Evolutionary conservation across 1,284 basidiomycete species (phyloP).

Genomic region (Microbotryum silenes-acaulis): DNA sequence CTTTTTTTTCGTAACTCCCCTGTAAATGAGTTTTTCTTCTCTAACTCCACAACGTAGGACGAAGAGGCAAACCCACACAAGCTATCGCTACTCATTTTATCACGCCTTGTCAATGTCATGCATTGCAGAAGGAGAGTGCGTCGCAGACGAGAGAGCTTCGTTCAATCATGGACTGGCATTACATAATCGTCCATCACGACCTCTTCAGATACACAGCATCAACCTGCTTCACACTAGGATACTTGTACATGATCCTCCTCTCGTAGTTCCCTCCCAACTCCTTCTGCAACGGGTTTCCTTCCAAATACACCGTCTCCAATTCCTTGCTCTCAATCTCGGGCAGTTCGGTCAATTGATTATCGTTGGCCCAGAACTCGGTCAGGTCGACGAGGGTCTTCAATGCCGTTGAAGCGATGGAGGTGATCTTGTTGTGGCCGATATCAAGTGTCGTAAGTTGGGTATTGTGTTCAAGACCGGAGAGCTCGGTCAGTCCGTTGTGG

Average conservation of each 20-base stretch:
- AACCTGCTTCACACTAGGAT: constrained; percentile 86
- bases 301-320: constrained; percentile 85
- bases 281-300: constrained; percentile 84
- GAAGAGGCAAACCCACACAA: no score
- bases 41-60: no score
- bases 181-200: neutral
- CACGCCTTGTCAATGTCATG: no score
- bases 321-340: constrained; percentile 45
- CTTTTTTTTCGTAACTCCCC: neutral
- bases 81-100: no score
- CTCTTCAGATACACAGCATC: constrained; percentile 73
- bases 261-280: constrained; percentile 69
- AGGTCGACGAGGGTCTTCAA: constrained; percentile 65
- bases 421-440: constrained; percentile 75
- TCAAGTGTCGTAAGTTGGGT: constrained; percentile 76
- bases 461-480: constrained; percentile 83
- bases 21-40: no score
- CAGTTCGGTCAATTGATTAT: constrained; percentile 71
- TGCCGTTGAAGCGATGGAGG: constrained; percentile 57
- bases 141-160: no score
- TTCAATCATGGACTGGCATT: no score
- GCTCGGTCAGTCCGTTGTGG: constrained; percentile 76
- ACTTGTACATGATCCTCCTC: constrained; percentile 76
- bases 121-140: no score
- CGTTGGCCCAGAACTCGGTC: constrained; percentile 93